Conservation (phyloP, 148 eudicot genomes). For the Talinum fruticosum region DNA sequence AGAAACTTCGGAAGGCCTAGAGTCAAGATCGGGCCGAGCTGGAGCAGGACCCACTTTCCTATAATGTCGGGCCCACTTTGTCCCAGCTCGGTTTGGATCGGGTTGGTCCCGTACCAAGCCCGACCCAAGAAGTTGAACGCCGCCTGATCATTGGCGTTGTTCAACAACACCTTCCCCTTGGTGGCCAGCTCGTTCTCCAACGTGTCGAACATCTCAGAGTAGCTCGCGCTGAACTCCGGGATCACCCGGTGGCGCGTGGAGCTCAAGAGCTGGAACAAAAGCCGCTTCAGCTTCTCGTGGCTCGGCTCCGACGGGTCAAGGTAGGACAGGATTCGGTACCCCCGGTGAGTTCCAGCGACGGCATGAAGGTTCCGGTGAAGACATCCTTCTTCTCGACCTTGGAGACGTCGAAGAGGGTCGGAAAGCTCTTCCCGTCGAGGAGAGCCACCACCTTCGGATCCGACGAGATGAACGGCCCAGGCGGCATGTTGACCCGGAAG, state of each 20-base stretch:
- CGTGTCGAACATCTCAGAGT: slow-evolving; percentile 40
- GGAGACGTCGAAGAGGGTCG: slow-evolving; percentile 56
- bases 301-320: slow-evolving; percentile 85
- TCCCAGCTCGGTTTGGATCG: slow-evolving; percentile 51
- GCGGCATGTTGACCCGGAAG: slow-evolving; percentile 83
- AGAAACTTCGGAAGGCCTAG: slow-evolving; percentile 62
- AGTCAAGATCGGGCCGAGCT: slow-evolving; percentile 53
- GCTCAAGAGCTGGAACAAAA: slow-evolving; percentile 48
- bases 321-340: slow-evolving; percentile 67
- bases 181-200: slow-evolving; percentile 52
- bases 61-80: slow-evolving; percentile 51
- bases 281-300: slow-evolving; percentile 64
- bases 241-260: slow-evolving; percentile 48
- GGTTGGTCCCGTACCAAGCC: slow-evolving; percentile 44
- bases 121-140: slow-evolving; percentile 64
- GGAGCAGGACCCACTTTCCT: slow-evolving; percentile 59
- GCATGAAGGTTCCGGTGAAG: slow-evolving; percentile 83
- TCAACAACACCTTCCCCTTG: slow-evolving; percentile 51
- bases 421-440: slow-evolving; percentile 73
- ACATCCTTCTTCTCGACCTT: slow-evolving; percentile 78
- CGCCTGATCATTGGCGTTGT: slow-evolving; percentile 56
- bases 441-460: slow-evolving; percentile 70
- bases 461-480: slow-evolving; percentile 60
- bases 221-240: slow-evolving; percentile 62
- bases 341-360: slow-evolving; percentile 80